Percentiles rank a stretch among this genome's conserved stretches.
phyloP scores from a whole-genome alignment of 2,329 filamentous ascomycete genomes.

The Ophiostoma montium region DNA sequence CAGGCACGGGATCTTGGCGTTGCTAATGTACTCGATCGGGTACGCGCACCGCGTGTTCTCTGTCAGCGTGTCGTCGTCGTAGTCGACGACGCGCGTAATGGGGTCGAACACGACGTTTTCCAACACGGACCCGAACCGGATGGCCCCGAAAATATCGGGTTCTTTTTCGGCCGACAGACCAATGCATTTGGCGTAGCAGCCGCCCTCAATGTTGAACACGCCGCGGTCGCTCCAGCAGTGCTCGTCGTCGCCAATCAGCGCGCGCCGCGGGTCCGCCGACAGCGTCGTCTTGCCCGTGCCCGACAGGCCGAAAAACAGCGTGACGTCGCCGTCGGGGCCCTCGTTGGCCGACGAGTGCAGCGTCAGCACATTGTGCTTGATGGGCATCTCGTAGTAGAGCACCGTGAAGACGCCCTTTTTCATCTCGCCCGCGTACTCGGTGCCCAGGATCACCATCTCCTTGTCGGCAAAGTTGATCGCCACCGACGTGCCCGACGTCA shows the following conservation, averaged over 20 bases:
- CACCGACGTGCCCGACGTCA: conserved; percentile 96
- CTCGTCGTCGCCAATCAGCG: conserved; percentile 95
- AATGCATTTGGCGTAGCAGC: conserved; percentile 98
- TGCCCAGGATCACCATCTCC: conserved; percentile 99
- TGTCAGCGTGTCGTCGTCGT: conserved; percentile 85
- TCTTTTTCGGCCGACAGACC: conserved; percentile 97
- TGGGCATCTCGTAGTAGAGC: conserved; percentile 99
- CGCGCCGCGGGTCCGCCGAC: conserved; percentile 91
- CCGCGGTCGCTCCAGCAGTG: conserved; percentile 97
- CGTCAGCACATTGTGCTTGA: conserved; percentile 98
- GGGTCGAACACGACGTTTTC: conserved; percentile 99
- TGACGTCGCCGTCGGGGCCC: conserved; percentile 86
- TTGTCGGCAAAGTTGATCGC: conserved; percentile 98
- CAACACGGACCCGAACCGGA: conserved; percentile 90
- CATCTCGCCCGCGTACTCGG: conserved; percentile 95
- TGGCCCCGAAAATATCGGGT: conserved; percentile 91
- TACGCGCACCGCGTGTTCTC: conserved; percentile 94
- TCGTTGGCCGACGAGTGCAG: conserved; percentile 98
- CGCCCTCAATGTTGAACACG: conserved; percentile 99
- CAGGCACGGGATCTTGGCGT: conserved; percentile 96
- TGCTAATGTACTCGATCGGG: conserved; percentile 97
- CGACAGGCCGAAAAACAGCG: conserved; percentile 97
- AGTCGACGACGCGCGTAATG: conserved; percentile 78
- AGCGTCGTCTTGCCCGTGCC: conserved; percentile 98
- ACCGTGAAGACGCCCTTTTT: conserved; percentile 99